Base-by-base conservation (phyloP, 176 grass and related monocot genomes). In the Phoenix dactylifera region DNA sequence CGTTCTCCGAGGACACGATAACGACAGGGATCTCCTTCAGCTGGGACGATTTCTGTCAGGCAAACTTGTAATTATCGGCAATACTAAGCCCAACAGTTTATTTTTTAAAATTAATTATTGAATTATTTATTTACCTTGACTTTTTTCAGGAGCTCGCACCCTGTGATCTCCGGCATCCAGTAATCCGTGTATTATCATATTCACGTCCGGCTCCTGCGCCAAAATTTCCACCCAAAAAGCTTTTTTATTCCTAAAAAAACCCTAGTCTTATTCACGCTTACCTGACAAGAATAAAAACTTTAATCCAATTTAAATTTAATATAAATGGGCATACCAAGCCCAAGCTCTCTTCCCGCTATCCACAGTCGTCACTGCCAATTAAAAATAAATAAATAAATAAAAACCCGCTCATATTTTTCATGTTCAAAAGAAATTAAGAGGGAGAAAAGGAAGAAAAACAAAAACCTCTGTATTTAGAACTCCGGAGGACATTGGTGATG, bases 1-100 rank as follows among this genome's bases (percentile, higher is more conserved):
- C 92, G 56, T 96, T 90, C 80, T 96, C 92, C 0, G 92, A 96
- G 18, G 92, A 96, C 92, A 96, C 88, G 66, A 96, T 96, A 39
- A 90, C 87, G 19, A 96, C 92, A 0, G 92, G 92, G 53, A 96
- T 96, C 69, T 73, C 69, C 72, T 50, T 72, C 28, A 96, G 62
- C 62, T 65, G 74, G 18, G 83, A 88, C 7, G 92, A 96, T 64
- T 80, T 86, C 92, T 96, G 64, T 22, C 74, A 18, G 49, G 16
- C 6, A 20, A 39, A 57, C 22, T 22, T 6, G 20, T 20, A 20
- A 49, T 51, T 5, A 5, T 0, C 9, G 6, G 44, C 50, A 10
- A 1, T 24, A 22, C n/a, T 16, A 75, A 19, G 14, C 16, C 15
- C 0, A 0, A 14, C 24, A 4, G 2, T 51, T 1, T 7, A 3